A percentile compares a stretch with the other conserved stretches of the same genome.
These are phyloP conservation scores for Colletotrichum somersetense DNA, from an alignment of 2,329 filamentous ascomycete species.

Conservation along the genomic window DNA sequence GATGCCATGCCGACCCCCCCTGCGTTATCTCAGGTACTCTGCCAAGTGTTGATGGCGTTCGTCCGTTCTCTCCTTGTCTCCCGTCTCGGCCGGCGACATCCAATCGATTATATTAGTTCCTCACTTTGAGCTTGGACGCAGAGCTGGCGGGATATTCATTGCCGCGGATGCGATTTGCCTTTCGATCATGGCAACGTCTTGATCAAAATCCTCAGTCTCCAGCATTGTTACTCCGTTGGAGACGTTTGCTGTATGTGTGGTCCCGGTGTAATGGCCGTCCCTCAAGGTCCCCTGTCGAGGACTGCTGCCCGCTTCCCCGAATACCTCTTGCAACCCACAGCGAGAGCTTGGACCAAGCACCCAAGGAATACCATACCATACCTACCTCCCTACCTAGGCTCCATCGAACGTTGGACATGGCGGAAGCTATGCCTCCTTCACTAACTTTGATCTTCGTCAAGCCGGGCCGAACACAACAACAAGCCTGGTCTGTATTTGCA, in stretches of 20 bases:
- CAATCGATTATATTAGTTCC: constrained; percentile 24
- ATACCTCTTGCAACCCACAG: background rate
- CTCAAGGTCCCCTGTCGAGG: background rate
- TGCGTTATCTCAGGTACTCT: constrained; percentile 14
- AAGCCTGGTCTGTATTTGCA: background rate
- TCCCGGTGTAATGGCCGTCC: constrained; percentile 10
- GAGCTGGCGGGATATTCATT: constrained; percentile 26
- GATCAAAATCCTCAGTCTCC: background rate
- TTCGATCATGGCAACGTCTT: background rate
- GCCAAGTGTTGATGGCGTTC: constrained; percentile 10
- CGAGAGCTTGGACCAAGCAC: background rate
- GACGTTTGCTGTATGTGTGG: constrained; percentile 2
- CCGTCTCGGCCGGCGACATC: constrained; percentile 20
- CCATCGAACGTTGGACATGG: background rate
- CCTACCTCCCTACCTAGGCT: background rate
- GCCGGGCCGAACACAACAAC: background rate
- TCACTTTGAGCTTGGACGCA: constrained; percentile 18
- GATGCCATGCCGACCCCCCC: constrained; percentile 7
- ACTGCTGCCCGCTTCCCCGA: background rate
- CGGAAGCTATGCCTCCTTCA: constrained; percentile 20
- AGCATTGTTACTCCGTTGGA: background rate
- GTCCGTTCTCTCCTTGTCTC: constrained; percentile 3
- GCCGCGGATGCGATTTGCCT: background rate
- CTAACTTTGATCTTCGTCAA: background rate
- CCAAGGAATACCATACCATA: background rate